Evolutionary conservation across 1,284 basidiomycete species (phyloP), one percentile per base, ranked within the genome.

Genomic region (Moesziomyces aphidis): DNA sequence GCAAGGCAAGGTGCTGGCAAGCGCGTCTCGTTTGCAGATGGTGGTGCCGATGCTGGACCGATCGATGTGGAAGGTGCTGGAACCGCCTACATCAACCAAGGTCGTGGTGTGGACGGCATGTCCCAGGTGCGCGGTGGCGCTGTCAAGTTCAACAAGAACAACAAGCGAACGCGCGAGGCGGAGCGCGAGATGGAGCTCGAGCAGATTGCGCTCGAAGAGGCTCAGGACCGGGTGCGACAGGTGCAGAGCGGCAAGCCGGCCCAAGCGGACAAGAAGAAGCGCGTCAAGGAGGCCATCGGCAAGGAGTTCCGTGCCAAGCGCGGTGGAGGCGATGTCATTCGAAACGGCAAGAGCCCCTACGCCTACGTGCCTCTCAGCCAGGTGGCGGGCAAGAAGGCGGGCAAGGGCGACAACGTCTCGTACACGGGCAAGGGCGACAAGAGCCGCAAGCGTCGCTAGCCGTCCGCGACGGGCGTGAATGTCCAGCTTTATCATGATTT

Each of bases 81-180:
- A 11, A 60, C 61, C 0, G 95, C 94, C 1, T 99, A 96, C 85
- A 89, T 89, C 60, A 93, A 96, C 84, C 90, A 88, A 57, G 85
- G 94, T 60, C 91, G 91, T 11, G 92, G 92, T 6, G 90, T 90
- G 28, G 96, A 98, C 82, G 97, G 96, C 7, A 93, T 94, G 86
- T 91, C 89, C 1, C 90, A 94, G 34, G 51, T 60, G 3, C 88
- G 90, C 1, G 90, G 90, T 66, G 97, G 97, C 21, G 90, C 89
- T 42, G 87, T 98, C 83, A 96, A 94, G 86, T 97, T 98, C 87
- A 94, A 97, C 87, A 98, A 98, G 86, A 93, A 97, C 80, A 84
- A 80, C 72, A 84, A 84, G 60, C 76, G 82, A 11, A 74, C 78
- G 24, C 76, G 82, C 34, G 80, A 76, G 46, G 69, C 73, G 22